Base-by-base conservation (phyloP, 176 grass and related monocot genomes). In the Oryza punctata region DNA sequence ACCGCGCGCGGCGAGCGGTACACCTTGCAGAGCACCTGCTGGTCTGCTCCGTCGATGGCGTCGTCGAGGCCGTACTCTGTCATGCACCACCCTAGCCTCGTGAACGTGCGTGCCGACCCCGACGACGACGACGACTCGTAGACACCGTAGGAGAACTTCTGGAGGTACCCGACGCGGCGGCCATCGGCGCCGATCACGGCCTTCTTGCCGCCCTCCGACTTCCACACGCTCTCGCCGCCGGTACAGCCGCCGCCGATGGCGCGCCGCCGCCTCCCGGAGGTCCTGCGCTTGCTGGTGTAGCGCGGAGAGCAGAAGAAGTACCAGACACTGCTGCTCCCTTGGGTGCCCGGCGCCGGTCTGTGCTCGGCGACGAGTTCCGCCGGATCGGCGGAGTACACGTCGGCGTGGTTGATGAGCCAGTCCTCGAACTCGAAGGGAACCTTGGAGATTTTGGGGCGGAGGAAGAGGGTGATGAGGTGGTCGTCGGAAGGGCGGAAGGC, bases 301-400 rank as follows among this genome's bases (percentile, higher is more conserved):
- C 50, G 19, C 27, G 19, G 19, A 1, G 29, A 46, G 1, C 49
- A 60, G 73, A 76, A 60, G 73, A 76, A 60, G 74, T 61, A 63
- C 74, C 74, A 61, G 5, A 37, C 19, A 6, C 78, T 32, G 7
- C 28, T 23, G 19, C 35, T 32, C 12, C 44, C 78, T n/a, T 80
- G 27, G 27, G 65, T 52, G 45, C 65, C 78, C 45, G 12, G 78
- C 44, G 45, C 65, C 19, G 47, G 65, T 2, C 3, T 41, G 65
- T 23, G 78, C 19, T 18, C 25, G 12, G 2, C 3, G 29, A 69
- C 44, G 78, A 80, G 45, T 1, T 24, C 29, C 0, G 29, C 65
- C 3, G 78, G 78, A 0, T 65, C 13, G 21, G 4, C 65, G 29
- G 78, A 69, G 45, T 69, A 80, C 16, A 67, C 65, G 45, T 80